Conservation (phyloP, 2,329 filamentous ascomycete genomes). For the Geoglossum cookeanum region DNA sequence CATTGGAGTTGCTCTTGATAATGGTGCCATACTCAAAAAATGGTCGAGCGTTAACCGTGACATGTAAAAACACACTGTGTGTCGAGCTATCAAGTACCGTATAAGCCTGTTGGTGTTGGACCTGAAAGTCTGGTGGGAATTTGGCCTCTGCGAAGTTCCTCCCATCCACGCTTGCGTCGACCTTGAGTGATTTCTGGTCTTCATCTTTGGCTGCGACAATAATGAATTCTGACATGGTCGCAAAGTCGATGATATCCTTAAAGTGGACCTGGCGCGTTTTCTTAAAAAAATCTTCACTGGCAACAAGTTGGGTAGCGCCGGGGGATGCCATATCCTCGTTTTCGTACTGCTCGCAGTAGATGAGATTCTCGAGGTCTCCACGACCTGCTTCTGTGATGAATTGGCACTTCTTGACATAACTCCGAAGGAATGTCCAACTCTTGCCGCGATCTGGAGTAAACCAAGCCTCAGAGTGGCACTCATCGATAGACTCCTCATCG, state of each 20-base stretch:
- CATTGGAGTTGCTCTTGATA: constrained; percentile 96
- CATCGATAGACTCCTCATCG: constrained; percentile 24
- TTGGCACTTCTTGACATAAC: constrained; percentile 63
- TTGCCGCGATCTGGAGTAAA: constrained; percentile 59
- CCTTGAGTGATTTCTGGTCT: constrained; percentile 48
- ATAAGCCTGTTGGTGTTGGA: constrained; percentile 63
- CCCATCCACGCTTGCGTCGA: constrained; percentile 74
- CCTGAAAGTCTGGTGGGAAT: constrained; percentile 71
- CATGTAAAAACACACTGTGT: constrained; percentile 85
- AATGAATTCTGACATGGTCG: constrained; percentile 93
- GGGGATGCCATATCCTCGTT: constrained; percentile 35
- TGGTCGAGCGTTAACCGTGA: constrained; percentile 49
- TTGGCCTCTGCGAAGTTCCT: constrained; percentile 60
- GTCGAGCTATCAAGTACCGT: constrained; percentile 91
- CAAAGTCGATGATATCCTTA: constrained; percentile 63
- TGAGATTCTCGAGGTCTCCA: constrained; percentile 34
- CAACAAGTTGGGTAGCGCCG: constrained; percentile 49
- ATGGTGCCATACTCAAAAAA: constrained; percentile 64
- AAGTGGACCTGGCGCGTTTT: constrained; percentile 43
- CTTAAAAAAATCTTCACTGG: constrained; percentile 61
- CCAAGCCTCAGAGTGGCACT: constrained; percentile 56
- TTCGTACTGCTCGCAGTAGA: constrained; percentile 43
- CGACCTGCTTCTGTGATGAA: constrained; percentile 54
- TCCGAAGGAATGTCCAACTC: constrained; percentile 55
- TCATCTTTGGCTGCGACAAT: constrained; percentile 57